phyloP scores from a whole-genome alignment of 768 basidiomycete species.

The Mycena vitilis region DNA sequence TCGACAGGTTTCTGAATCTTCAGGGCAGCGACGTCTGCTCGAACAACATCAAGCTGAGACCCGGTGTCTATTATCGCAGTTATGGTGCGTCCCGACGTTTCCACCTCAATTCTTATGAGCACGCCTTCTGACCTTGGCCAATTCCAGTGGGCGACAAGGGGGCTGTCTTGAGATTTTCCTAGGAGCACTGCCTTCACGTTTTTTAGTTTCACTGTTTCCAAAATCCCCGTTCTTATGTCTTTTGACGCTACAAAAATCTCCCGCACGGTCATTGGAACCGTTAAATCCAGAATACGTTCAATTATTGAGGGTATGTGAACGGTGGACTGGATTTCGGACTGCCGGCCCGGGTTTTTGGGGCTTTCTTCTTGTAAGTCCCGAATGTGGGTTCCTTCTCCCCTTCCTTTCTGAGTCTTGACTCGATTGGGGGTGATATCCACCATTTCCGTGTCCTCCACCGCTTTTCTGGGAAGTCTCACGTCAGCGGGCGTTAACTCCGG shows the following conservation, averaged over 20 bases:
- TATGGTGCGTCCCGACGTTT: background rate
- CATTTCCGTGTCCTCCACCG: too few species aligned
- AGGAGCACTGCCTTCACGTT: slow-evolving; percentile 16
- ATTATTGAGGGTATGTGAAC: background rate
- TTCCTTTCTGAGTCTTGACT: background rate
- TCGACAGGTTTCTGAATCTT: slow-evolving; percentile 32
- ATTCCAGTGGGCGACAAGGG: background rate
- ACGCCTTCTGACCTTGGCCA: slow-evolving; percentile 17
- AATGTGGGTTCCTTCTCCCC: background rate
- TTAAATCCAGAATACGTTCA: slow-evolving; percentile 10
- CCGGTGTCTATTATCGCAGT: slow-evolving; percentile 10
- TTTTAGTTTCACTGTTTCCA: slow-evolving; percentile 6
- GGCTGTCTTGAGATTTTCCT: background rate
- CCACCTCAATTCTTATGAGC: slow-evolving; percentile 8
- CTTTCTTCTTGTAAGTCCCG: too few species aligned
- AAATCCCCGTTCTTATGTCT: slow-evolving; percentile 15
- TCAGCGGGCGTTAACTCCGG: too few species aligned
- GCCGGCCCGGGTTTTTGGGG: background rate
- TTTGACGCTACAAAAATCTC: slow-evolving; percentile 23
- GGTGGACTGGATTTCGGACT: background rate
- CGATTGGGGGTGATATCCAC: too few species aligned
- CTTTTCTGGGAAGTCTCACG: too few species aligned
- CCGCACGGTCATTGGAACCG: background rate
- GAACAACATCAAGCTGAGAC: background rate
- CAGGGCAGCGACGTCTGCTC: slow-evolving; percentile 17